Base-by-base conservation (phyloP, 2,329 filamentous ascomycete genomes). In the Neopestalotiopsis rosae region DNA sequence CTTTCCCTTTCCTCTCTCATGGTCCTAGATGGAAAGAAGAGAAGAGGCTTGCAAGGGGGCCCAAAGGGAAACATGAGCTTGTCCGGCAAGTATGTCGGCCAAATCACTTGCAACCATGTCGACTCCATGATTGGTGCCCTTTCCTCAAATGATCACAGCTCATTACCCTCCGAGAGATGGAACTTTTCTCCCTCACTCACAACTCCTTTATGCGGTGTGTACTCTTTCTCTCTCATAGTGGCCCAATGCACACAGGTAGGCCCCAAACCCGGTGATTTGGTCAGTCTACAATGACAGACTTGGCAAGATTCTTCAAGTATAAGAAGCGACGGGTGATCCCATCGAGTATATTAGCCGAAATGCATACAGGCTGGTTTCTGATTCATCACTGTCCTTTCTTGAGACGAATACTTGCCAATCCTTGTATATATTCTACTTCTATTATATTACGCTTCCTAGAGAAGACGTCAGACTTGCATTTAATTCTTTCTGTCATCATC, bases 51-150 rank as follows among this genome's bases (percentile, higher is more conserved):
- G n/a, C 45, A 34, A n/a, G 59, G 32, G 32, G n/a, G 32, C 32
- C 59, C 30, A n/a, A 14, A 24, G 24, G 32, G 45, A 57, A 40
- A 30, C 52, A 66, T 45, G 13, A 17, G 63, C 63, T 28, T 45
- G 28, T 17, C 63, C 63, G 49, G 49, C 63, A 57, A n/a, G 42
- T 66, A 38, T 10, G 30, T 57, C 63, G 28, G 63, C 49, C 63
- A 66, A 66, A 66, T 66, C 63, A 66, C n/a, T 66, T 38, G 45
- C 45, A 49, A 40, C 49, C 42, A n/a, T 66, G 32, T 38, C 32
- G 7, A 28, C 17, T 32, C 63, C 49, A 56, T 56, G 63, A 66
- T 66, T 56, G 49, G 63, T 49, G 63, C 42, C 63, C 45, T 34
- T 56, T 14, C 30, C 28, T 24, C 63, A 66, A 49, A 66, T 66